phyloP scores from a whole-genome alignment of 805 yeast genomes.

The Starmerella floricola region DNA sequence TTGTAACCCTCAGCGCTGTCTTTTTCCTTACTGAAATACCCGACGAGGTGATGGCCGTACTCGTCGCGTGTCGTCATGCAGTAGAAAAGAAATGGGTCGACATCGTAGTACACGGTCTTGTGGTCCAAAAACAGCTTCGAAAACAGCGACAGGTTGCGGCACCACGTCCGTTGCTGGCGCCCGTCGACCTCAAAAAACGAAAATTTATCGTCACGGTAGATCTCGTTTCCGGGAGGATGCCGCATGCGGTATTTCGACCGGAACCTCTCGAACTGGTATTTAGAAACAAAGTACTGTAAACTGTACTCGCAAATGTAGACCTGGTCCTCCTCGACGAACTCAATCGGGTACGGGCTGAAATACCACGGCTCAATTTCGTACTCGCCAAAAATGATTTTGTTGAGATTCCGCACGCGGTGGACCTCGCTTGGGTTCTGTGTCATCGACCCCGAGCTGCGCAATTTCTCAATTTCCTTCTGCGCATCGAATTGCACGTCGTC shows the following conservation, averaged over 20 bases:
- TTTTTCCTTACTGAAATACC: slow-evolving; percentile 93
- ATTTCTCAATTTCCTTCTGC: slow-evolving; percentile 83
- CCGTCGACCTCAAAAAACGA: slow-evolving; percentile 98
- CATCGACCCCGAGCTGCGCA: slow-evolving; percentile 95
- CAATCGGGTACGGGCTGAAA: slow-evolving; percentile 93
- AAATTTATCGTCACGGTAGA: slow-evolving; percentile 81
- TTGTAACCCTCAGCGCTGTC: slow-evolving; percentile 92
- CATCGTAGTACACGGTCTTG: slow-evolving; percentile 92
- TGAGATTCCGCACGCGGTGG: slow-evolving; percentile 77
- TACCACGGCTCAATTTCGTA: slow-evolving; percentile 97
- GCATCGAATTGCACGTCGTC: slow-evolving; percentile 73
- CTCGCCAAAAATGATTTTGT: slow-evolving; percentile 70
- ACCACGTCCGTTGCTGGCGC: slow-evolving; percentile 90
- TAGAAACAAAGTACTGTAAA: slow-evolving; percentile 73
- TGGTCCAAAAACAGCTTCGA: slow-evolving; percentile 87
- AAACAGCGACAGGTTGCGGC: slow-evolving; percentile 84
- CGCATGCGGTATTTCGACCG: slow-evolving; percentile 74
- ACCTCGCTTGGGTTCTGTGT: slow-evolving; percentile 78
- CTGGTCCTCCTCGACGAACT: slow-evolving; percentile 81
- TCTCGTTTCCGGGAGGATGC: slow-evolving; percentile 98
- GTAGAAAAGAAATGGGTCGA: slow-evolving; percentile 91
- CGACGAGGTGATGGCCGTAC: slow-evolving; percentile 89
- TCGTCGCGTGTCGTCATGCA: slow-evolving; percentile 88
- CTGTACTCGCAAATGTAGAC: slow-evolving; percentile 88
- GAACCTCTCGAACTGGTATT: slow-evolving; percentile 85